phyloP scores from a whole-genome alignment of 2,329 filamentous ascomycete species.

The Aspergillus pseudoterreus region DNA sequence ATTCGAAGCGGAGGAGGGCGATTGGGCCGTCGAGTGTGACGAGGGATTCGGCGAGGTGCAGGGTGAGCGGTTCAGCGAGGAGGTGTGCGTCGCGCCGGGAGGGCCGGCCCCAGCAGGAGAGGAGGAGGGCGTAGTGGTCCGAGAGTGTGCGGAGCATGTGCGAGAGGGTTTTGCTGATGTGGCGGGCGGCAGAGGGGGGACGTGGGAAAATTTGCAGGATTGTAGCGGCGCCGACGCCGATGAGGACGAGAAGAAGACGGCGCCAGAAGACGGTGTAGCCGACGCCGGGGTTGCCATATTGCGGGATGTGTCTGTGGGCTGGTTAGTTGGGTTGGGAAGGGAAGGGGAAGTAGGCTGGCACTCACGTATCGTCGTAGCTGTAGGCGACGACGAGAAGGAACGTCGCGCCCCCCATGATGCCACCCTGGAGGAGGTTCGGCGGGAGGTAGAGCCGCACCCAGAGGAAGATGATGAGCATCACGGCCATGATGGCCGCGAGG shows the following conservation, averaged over 20 bases:
- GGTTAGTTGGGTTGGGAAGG: no score
- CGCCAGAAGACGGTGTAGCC: conserved; percentile 51
- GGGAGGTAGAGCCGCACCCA: conserved; percentile 34
- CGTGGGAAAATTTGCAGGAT: conserved; percentile 48
- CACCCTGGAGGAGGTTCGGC: conserved; percentile 28
- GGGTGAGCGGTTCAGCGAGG: conserved; percentile 28
- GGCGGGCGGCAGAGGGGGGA: conserved; percentile 45
- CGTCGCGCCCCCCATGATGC: conserved; percentile 42
- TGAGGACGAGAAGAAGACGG: conserved; percentile 40
- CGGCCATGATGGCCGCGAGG: conserved; percentile 41
- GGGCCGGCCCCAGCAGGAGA: conserved; percentile 43
- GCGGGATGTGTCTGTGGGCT: conserved; percentile 32
- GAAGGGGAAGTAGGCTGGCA: conserved; percentile 14
- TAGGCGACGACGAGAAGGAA: conserved; percentile 46
- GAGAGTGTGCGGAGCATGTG: conserved; percentile 42
- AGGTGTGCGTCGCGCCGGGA: conserved; percentile 18
- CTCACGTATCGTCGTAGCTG: conserved; percentile 45
- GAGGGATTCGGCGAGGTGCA: conserved; percentile 32
- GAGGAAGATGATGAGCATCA: conserved; percentile 29
- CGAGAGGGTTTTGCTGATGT: conserved; percentile 46
- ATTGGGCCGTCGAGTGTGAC: conserved; percentile 32
- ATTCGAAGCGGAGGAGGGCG: conserved; percentile 34
- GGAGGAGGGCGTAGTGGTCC: conserved; percentile 49
- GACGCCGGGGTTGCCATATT: conserved; percentile 46
- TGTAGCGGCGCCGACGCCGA: conserved; percentile 43